Evolutionary conservation across 306 rosid species (phyloP), one percentile per base, ranked within the genome.

Genomic region (Arachis stenosperma): DNA sequence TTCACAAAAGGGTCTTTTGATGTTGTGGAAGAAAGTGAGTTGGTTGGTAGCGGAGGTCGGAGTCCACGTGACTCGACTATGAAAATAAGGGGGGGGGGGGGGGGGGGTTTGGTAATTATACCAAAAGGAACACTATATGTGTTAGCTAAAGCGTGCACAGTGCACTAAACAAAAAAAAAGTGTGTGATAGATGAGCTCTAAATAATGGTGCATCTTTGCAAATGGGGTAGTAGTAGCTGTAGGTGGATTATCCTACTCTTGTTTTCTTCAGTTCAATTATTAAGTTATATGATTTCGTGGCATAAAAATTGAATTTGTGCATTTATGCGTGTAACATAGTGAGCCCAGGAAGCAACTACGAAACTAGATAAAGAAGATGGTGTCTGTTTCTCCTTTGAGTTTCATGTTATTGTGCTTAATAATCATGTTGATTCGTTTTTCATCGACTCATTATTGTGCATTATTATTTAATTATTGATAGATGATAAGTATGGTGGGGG

Each of bases 191-290:
- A 53, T 54, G 17, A 36, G 12, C 8, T 33, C 37, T 4, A 33
- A 33, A 33, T 33, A 48, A 59, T 59, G 53, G 64, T 61, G 57
- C 75, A 27, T 33, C 5, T 12, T 12, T 17, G 9, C 10, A 42
- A 70, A 70, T 43, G 57, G 75, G 29, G 13, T n/a, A 2, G 37
- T 33, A 33, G 37, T 33, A 33, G 27, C 27, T 59, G 67, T 59
- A 29, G 14, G 13, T 71, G 10, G 55, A 36, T 46, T 59, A 36
- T 44, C 59, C 68, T 47, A 2, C 5, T 42, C 8, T 3, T 46
- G n/a, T 72, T 60, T 60, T 46, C 74, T 13, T 37, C 8, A 14
- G 59, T 65, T 75, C 72, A 75, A 65, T 74, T n/a, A 14, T 74
- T n/a, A 14, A 65, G 37, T 33, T 33, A 33, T 33, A 33, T 33